Percentiles rank a stretch among this genome's conserved stretches.
These are phyloP conservation scores for Aureobasidium mangrovei DNA, from an alignment of 2,329 filamentous ascomycete species.

Conservation along the genomic window DNA sequence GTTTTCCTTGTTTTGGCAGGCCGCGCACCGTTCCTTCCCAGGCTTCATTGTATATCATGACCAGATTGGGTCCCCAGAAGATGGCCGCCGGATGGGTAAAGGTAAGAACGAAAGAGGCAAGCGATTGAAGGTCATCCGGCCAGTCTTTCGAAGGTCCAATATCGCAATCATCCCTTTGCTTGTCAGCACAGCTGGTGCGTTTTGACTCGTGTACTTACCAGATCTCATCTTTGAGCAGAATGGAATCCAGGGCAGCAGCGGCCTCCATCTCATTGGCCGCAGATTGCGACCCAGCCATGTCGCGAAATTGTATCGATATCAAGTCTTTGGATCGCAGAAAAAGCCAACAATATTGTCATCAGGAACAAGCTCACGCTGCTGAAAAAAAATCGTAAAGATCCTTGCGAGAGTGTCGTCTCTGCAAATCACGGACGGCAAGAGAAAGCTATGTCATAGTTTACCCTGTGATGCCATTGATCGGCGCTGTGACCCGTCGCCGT, in stretches of 20 bases:
- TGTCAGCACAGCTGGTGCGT: neutral
- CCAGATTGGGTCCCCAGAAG: conserved; percentile 34
- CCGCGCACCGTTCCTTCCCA: conserved; percentile 31
- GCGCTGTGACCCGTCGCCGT: no score
- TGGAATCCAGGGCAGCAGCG: neutral
- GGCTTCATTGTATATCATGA: conserved; percentile 33
- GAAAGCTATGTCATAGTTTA: no score
- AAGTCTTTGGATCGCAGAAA: neutral
- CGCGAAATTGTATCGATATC: neutral
- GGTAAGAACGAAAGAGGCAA: conserved; percentile 28
- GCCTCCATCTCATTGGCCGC: conserved; percentile 1
- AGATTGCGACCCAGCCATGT: neutral
- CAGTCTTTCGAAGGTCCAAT: conserved; percentile 29
- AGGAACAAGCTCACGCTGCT: neutral
- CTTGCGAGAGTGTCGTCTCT: no score
- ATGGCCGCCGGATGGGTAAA: conserved; percentile 35
- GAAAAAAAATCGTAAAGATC: no score
- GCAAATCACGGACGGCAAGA: no score
- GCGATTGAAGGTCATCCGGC: conserved; percentile 25
- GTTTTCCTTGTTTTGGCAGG: conserved; percentile 28
- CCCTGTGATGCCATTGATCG: no score
- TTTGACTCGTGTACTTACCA: neutral
- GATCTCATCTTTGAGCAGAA: neutral
- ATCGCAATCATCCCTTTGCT: conserved; percentile 16
- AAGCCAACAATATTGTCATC: neutral